Conservation (phyloP, 116 monocot species). For the Trichopus zeylanicus region DNA sequence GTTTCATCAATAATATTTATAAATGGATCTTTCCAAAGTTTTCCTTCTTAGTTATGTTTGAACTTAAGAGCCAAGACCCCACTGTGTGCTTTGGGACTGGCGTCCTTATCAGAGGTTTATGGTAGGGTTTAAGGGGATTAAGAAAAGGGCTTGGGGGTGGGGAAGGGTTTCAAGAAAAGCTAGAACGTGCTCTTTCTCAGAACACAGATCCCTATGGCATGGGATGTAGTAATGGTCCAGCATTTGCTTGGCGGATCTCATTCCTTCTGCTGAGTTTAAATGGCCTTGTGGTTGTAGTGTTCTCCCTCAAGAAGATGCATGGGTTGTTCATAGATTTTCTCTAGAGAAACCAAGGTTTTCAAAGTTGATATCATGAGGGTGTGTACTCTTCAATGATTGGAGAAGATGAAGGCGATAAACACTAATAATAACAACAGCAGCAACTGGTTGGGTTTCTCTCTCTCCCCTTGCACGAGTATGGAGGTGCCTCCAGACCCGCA, state of each 20-base stretch:
- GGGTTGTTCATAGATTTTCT: too few species aligned
- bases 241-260: conserved; percentile 64
- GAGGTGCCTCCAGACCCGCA: conserved; percentile 34
- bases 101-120: too few species aligned
- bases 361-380: neutral
- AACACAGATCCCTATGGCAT: conserved; percentile 69
- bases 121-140: too few species aligned
- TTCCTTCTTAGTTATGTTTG: too few species aligned
- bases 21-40: conserved; percentile 6
- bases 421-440: conserved; percentile 8
- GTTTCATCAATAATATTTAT: conserved; percentile 14
- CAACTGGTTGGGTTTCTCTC: conserved; percentile 76
- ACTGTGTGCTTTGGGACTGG: too few species aligned
- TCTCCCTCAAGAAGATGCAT: too few species aligned
- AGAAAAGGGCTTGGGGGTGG: conserved; percentile 22
- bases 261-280: conserved; percentile 72
- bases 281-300: conserved; percentile 5
- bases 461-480: too few species aligned
- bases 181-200: conserved; percentile 38
- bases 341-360: neutral
- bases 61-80: too few species aligned
- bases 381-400: neutral
- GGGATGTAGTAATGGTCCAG: conserved; percentile 15
- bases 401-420: conserved; percentile 8
- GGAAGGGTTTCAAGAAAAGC: too few species aligned